A percentile compares a stretch with the other conserved stretches of the same genome.
Conservation (phyloP, 441 rosid species). For the Populus hybrid region DNA sequence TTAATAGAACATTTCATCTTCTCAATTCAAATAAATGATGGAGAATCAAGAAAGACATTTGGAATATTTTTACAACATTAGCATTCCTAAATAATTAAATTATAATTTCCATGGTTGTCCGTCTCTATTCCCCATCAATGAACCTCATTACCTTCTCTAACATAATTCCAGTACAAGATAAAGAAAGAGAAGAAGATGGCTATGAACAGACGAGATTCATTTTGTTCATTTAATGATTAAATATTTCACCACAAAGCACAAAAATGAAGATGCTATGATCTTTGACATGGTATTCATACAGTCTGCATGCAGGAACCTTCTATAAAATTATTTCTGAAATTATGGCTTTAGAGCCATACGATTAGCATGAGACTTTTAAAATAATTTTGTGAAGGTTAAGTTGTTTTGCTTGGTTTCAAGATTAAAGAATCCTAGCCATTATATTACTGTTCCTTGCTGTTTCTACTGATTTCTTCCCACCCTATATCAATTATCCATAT, state of each 20-base stretch:
- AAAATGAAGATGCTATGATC: not conserved
- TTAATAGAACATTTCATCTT: not conserved
- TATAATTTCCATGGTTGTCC: not conserved
- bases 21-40: not conserved
- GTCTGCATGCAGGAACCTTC: not conserved
- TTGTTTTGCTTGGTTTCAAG: not conserved
- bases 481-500: not conserved
- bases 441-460: not conserved
- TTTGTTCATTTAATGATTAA: not conserved
- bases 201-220: not conserved
- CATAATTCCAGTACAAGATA: not conserved
- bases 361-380: not conserved
- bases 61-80: not conserved
- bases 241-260: not conserved
- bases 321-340: not conserved
- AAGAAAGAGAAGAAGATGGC: not conserved
- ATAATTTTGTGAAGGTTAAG: not conserved
- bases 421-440: not conserved
- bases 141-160: slow-evolving; percentile 13
- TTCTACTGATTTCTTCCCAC: not conserved
- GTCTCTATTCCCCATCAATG: not conserved
- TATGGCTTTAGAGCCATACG: not conserved
- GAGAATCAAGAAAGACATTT: not conserved
- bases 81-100: not conserved
- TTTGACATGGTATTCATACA: not conserved